Conservation (phyloP, 176 grass and related monocot genomes). For the Hordeum vulgare region DNA sequence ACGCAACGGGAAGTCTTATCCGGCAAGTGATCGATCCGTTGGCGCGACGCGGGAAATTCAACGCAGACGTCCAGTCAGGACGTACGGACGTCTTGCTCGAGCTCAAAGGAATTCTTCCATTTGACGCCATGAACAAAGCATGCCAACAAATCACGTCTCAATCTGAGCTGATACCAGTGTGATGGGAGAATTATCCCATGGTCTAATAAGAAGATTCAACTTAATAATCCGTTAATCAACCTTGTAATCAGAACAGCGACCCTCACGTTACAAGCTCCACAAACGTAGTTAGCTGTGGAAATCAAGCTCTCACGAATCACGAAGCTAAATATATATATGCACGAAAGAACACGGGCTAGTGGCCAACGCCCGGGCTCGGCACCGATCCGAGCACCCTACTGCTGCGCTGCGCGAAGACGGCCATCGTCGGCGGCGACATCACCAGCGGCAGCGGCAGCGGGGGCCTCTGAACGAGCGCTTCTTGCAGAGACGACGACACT, state of each 20-base stretch:
- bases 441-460: not conserved
- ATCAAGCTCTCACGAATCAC: not conserved
- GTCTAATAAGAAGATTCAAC: not conserved
- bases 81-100: not conserved
- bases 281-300: not conserved
- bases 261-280: not conserved
- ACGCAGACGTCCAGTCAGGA: not conserved
- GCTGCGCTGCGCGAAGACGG: not conserved
- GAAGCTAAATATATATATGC: not conserved
- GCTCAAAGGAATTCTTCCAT: not conserved
- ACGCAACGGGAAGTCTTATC: not conserved
- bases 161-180: not conserved
- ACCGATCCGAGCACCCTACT: slow-evolving; percentile 48
- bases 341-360: slow-evolving; percentile 9
- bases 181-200: not conserved
- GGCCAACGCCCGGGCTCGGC: slow-evolving; percentile 57
- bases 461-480: not conserved
- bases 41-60: not conserved
- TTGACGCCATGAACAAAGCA: not conserved
- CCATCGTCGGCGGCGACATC: not conserved
- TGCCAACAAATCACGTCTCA: not conserved
- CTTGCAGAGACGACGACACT: not conserved
- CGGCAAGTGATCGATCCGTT: not conserved
- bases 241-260: not conserved
- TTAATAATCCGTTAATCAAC: not conserved